phyloP scores from a whole-genome alignment of 2,329 filamentous ascomycete genomes.

The Colletotrichum tropicicola region DNA sequence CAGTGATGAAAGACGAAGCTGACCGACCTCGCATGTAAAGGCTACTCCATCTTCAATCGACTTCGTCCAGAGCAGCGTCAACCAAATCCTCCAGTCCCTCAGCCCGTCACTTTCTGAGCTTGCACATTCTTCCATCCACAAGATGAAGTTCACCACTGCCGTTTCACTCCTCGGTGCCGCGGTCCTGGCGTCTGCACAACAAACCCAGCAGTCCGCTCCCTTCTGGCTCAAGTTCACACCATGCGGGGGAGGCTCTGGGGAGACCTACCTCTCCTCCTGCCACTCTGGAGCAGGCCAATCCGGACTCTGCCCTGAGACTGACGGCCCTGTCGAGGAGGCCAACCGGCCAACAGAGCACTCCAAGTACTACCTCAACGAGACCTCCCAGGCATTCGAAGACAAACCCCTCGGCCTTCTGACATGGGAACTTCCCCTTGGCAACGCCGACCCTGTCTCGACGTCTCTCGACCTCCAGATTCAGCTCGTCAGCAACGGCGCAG shows the following conservation, averaged over 20 bases:
- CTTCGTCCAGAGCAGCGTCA: no score
- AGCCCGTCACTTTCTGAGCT: not conserved
- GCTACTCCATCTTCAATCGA: not conserved
- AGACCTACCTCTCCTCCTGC: constrained; percentile 18
- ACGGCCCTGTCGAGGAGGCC: not conserved
- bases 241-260: not conserved
- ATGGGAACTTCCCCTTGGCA: constrained; percentile 25
- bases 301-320: constrained; percentile 22
- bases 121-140: not conserved
- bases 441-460: not conserved
- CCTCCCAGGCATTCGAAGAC: not conserved
- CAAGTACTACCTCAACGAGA: constrained; percentile 16
- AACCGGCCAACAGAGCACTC: not conserved
- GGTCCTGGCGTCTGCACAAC: constrained; percentile 1
- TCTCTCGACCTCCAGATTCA: constrained; percentile 8
- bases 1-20: not conserved
- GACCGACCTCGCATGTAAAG: not conserved
- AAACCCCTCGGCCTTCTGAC: constrained; percentile 12
- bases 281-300: constrained; percentile 27
- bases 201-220: constrained; percentile 6
- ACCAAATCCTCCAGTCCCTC: not conserved
- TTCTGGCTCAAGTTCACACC: constrained; percentile 19
- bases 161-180: constrained; percentile 7
- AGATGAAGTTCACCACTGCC: constrained; percentile 15
- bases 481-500: constrained; percentile 20